A percentile compares a stretch with the other conserved stretches of the same genome.
These are phyloP conservation scores for Clitocybe nebularis DNA, from an alignment of 1,284 basidiomycete species.

Conservation along the genomic window DNA sequence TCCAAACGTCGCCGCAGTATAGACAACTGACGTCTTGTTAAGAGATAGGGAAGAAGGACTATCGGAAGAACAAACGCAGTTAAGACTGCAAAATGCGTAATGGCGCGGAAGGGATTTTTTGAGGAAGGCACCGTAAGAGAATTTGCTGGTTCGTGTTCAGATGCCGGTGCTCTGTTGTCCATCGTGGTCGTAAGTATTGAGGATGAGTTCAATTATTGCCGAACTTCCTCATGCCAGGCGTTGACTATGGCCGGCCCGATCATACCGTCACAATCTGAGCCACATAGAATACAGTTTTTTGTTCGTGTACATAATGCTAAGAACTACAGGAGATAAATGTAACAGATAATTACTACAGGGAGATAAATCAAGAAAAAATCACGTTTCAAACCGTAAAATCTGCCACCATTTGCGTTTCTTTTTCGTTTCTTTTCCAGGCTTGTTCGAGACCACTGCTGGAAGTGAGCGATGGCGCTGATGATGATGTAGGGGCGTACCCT, in stretches of 20 bases:
- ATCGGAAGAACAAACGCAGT: conserved; percentile 46
- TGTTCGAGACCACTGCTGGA: conserved; percentile 3
- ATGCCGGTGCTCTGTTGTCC: too few species aligned
- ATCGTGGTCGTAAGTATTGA: too few species aligned
- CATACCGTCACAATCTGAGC: conserved; percentile 14
- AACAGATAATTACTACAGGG: too few species aligned
- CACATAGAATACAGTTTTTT: not conserved
- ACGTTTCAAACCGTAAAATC: conserved; percentile 30
- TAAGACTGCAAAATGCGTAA: conserved; percentile 41
- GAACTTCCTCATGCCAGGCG: too few species aligned
- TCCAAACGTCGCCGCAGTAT: conserved; percentile 35
- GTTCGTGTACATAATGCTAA: too few species aligned
- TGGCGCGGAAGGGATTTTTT: conserved; percentile 30
- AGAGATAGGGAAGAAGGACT: conserved; percentile 46
- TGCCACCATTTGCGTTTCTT: conserved; percentile 56
- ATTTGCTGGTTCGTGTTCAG: too few species aligned
- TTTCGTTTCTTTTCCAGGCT: conserved; percentile 33
- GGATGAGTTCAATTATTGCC: too few species aligned
- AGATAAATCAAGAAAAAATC: too few species aligned
- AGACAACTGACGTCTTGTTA: conserved; percentile 39
- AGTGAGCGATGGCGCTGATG: conserved; percentile 16
- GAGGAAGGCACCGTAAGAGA: too few species aligned
- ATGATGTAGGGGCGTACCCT: conserved; percentile 6
- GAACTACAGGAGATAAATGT: too few species aligned
- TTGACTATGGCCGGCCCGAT: conserved; percentile 1